These are phyloP conservation scores for Scleromitrula shiraiana DNA, from an alignment of 2,329 filamentous ascomycete species.

Conservation along the genomic window DNA sequence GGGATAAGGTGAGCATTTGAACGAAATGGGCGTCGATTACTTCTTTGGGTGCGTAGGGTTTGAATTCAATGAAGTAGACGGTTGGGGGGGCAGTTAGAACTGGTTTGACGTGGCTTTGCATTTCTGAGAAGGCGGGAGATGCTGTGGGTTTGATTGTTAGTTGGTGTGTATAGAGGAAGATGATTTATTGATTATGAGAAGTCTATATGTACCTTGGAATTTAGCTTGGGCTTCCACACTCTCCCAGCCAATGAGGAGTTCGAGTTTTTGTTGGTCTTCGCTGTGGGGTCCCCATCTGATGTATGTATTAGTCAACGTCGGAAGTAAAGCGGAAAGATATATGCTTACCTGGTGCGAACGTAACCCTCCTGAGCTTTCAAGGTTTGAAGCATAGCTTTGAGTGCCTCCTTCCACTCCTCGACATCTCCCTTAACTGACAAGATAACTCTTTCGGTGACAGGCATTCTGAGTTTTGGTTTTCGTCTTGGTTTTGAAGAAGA, in stretches of 20 bases:
- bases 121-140: background rate
- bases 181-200: no score
- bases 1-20: slow-evolving; percentile 37
- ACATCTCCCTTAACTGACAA: slow-evolving; percentile 23
- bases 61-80: slow-evolving; percentile 23
- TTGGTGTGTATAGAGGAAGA: background rate
- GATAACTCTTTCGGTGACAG: slow-evolving; percentile 19
- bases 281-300: slow-evolving; percentile 25
- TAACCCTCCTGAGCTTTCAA: slow-evolving; percentile 25
- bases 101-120: slow-evolving; percentile 14
- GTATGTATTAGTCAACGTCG: background rate
- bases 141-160: background rate
- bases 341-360: slow-evolving; percentile 18
- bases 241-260: slow-evolving; percentile 26
- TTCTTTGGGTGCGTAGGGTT: slow-evolving; percentile 25
- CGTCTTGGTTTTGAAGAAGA: background rate
- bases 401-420: slow-evolving; percentile 25
- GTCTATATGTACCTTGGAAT: slow-evolving; percentile 15
- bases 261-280: slow-evolving; percentile 25
- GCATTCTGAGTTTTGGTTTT: slow-evolving; percentile 14
- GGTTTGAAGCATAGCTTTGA: slow-evolving; percentile 25
- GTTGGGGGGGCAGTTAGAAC: slow-evolving; percentile 21
- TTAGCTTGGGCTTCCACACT: slow-evolving; percentile 16
- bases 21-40: slow-evolving; percentile 26
- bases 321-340: background rate